Evolutionary conservation across 2,329 filamentous ascomycete genomes (phyloP).

Genomic region (Fusarium sp.): DNA sequence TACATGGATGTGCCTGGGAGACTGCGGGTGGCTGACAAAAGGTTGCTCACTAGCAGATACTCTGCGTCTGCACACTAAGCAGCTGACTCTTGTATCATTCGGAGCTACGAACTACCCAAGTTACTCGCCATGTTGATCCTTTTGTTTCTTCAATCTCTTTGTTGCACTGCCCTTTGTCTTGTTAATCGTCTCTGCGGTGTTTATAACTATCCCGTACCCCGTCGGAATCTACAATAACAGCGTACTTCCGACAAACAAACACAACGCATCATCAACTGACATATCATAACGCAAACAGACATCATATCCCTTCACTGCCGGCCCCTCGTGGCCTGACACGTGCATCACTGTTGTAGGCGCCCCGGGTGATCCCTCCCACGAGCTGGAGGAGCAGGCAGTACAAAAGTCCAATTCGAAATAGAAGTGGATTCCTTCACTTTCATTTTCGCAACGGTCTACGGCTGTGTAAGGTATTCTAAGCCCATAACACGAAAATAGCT

Average conservation of each 20-base stretch:
- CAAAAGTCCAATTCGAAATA: not conserved
- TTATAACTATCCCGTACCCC: not conserved
- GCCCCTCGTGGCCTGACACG: slow-evolving; percentile 47
- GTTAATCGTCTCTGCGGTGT: not conserved
- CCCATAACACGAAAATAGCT: slow-evolving; percentile 10
- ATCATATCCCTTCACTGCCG: slow-evolving; percentile 18
- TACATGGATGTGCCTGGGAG: slow-evolving; percentile 34
- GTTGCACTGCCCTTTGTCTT: not conserved
- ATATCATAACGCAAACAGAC: not conserved
- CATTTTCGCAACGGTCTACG: not conserved
- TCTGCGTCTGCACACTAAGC: not conserved
- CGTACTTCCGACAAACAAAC: not conserved
- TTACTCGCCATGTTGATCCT: slow-evolving; percentile 1
- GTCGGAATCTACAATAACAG: not conserved
- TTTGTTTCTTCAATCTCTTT: not conserved
- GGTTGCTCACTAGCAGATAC: not conserved
- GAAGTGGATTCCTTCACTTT: not conserved
- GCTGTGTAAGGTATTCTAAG: slow-evolving; percentile 22
- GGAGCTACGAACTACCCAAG: not conserved
- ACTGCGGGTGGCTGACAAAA: slow-evolving; percentile 24
- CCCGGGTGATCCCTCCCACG: slow-evolving; percentile 22
- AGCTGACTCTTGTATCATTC: slow-evolving; percentile 25
- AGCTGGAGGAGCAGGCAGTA: slow-evolving; percentile 1
- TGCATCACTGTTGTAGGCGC: slow-evolving; percentile 41
- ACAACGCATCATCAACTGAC: not conserved